Conservation (phyloP, 345 rosid species). For the Boechera stricta region DNA sequence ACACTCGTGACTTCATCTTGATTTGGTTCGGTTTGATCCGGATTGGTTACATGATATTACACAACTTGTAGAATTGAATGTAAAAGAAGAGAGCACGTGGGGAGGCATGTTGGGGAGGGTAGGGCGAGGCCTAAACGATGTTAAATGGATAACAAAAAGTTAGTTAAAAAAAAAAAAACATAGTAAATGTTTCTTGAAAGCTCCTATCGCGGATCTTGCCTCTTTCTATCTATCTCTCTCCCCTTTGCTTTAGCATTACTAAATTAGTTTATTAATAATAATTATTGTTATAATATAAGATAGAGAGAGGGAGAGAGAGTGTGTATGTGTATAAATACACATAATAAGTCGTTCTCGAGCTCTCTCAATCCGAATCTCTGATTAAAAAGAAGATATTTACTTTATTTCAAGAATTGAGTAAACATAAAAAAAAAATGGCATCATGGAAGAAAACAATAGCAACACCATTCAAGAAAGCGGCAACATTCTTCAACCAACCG, state of each 20-base stretch:
- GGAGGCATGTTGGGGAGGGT: slow-evolving; percentile 43
- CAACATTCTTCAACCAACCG: slow-evolving; percentile 76
- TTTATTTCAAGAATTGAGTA: slow-evolving; percentile 33
- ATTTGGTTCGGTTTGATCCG: slow-evolving; percentile 18
- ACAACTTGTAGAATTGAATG: slow-evolving; percentile 36
- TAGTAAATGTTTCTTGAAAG: slow-evolving; percentile 47
- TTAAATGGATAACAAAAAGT: slow-evolving; percentile 43
- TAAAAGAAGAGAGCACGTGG: slow-evolving; percentile 43
- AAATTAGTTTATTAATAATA: slow-evolving; percentile 25
- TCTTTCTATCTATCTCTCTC: slow-evolving; percentile 23
- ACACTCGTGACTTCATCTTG: slow-evolving; percentile 36
- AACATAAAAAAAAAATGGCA: slow-evolving; percentile 49
- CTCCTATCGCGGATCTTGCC: slow-evolving; percentile 87
- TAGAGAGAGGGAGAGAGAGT: not conserved
- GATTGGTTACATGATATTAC: slow-evolving; percentile 1
- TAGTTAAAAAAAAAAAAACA: slow-evolving; percentile 3
- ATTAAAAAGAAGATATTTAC: slow-evolving; percentile 25
- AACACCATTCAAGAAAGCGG: slow-evolving; percentile 78
- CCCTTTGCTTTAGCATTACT: slow-evolving; percentile 33
- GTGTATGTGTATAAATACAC: slow-evolving; percentile 39
- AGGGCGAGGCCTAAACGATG: slow-evolving; percentile 46
- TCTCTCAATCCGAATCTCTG: slow-evolving; percentile 34
- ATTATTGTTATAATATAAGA: slow-evolving; percentile 7
- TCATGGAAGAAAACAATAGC: slow-evolving; percentile 85
- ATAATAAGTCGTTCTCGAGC: slow-evolving; percentile 45